These are phyloP conservation scores for Ilyonectria mors-panacis DNA, from an alignment of 2,329 filamentous ascomycete genomes.

Conservation along the genomic window DNA sequence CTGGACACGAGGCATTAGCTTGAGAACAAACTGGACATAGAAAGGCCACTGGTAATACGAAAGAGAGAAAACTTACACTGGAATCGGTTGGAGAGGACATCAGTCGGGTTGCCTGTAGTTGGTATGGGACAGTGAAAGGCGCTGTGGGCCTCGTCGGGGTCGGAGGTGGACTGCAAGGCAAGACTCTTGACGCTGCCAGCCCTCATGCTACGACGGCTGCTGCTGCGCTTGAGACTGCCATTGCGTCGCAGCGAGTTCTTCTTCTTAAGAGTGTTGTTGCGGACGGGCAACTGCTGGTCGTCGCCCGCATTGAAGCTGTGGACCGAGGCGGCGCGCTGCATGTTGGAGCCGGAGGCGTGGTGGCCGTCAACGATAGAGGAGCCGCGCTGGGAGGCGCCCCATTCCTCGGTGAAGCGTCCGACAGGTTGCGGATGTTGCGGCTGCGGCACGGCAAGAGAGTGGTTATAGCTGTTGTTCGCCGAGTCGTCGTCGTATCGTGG, in stretches of 20 bases:
- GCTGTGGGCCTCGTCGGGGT: constrained; percentile 81
- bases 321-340: constrained; percentile 75
- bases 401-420: constrained; percentile 78
- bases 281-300: constrained; percentile 58
- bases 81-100: constrained; percentile 88
- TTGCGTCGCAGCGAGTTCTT: constrained; percentile 83
- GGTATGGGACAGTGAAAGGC: constrained; percentile 93
- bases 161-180: constrained; percentile 76
- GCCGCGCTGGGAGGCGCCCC: constrained; percentile 78
- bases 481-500: constrained; percentile 41
- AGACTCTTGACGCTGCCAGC: constrained; percentile 91
- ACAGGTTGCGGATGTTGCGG: constrained; percentile 45
- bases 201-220: constrained; percentile 85
- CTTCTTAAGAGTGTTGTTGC: constrained; percentile 87
- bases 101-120: constrained; percentile 88
- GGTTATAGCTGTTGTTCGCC: constrained; percentile 27
- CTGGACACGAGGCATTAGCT: constrained; percentile 60
- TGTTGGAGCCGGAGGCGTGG: constrained; percentile 51
- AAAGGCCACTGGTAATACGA: not conserved
- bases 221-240: constrained; percentile 82
- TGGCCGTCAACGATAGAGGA: constrained; percentile 72
- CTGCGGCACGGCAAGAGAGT: constrained; percentile 39
- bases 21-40: not conserved
- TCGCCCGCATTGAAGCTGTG: constrained; percentile 68
- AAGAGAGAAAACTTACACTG: constrained; percentile 73